Base-by-base conservation (phyloP, 1,284 basidiomycete species). In the Trametes versicolor region DNA sequence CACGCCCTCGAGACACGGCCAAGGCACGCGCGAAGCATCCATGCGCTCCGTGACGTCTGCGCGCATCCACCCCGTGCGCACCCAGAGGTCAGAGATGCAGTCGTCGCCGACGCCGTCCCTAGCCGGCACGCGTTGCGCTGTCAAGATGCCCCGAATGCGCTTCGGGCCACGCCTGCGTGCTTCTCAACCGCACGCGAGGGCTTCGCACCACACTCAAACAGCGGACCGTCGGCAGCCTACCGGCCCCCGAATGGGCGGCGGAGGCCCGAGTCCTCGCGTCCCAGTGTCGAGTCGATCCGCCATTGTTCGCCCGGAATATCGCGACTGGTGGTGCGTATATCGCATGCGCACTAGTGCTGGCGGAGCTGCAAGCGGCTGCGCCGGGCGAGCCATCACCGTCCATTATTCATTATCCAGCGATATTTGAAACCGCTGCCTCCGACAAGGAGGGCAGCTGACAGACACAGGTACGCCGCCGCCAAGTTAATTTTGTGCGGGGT, bases 401-500 rank as follows among this genome's bases (percentile, higher is more conserved):
- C 29, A 4, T 32, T 2, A 15, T 32, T 5, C 34, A 25, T 37
- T 23, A 12, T 36, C 36, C 51, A 21, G 51, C n/a, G n/a, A n/a
- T n/a, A 27, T 39, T 19, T 8, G 29, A 32, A 32, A 32, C 29
- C 29, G 29, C 29, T 32, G 29, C 29, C 8, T 32, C 29, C 29
- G 29, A 13, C 36, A 37, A 29, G 37, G 37, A 37, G 37, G 49
- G 37, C 58, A 59, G 58, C 37, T 59, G 58, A 59, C 49, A n/a
- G 58, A 39, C 37, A 52, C 25, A 41, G 27, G 51, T 52, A 19
- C 58, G 12, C 50, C 17, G 19, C 32, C 27, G 43, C 43, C 8
- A n/a, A 21, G 43, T 17, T 19, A n/a, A 8, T 21, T n/a, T 9
- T 17, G 15, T 41, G 39, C 19, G 43, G 8, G 17, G n/a, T n/a